A percentile compares a stretch with the other conserved stretches of the same genome.
These are phyloP conservation scores for Papilionanthe hybrid DNA, from an alignment of 116 monocot species.

Conservation along the genomic window DNA sequence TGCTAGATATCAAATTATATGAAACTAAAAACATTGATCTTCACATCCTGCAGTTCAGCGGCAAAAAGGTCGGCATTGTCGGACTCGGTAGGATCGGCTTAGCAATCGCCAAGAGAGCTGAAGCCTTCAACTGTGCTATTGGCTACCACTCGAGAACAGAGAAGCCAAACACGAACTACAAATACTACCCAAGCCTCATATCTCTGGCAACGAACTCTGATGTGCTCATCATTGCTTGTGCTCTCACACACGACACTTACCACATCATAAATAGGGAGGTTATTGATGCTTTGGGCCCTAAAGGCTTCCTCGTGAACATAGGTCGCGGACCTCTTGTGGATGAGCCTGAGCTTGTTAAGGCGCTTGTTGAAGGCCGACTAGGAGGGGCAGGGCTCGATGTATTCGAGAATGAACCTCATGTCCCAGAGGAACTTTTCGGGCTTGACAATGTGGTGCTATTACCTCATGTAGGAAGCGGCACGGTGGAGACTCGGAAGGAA, in stretches of 20 bases:
- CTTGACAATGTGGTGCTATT: conserved; percentile 77
- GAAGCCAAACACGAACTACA: conserved; percentile 60
- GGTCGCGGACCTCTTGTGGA: conserved; percentile 68
- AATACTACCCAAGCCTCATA: conserved; percentile 39
- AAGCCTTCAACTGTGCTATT: conserved; percentile 74
- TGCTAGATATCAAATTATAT: too few species aligned
- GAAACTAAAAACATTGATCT: too few species aligned
- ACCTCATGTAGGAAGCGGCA: conserved; percentile 76
- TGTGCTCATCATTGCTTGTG: conserved; percentile 61
- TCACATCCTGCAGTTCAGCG: conserved; percentile 64
- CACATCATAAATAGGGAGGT: conserved; percentile 70
- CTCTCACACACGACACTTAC: conserved; percentile 49
- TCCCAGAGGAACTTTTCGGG: conserved; percentile 52
- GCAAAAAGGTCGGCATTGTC: conserved; percentile 69
- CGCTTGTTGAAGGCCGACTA: conserved; percentile 60
- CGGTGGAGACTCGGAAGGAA: conserved; percentile 51
- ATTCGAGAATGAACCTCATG: conserved; percentile 59
- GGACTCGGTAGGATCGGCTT: conserved; percentile 78
- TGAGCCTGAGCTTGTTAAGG: conserved; percentile 62
- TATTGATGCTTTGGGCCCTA: conserved; percentile 57
- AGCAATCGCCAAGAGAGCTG: conserved; percentile 75
- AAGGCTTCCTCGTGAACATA: conserved; percentile 73
- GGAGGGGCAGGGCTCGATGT: conserved; percentile 88
- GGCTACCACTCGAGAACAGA: conserved; percentile 62
- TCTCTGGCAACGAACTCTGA: conserved; percentile 64